These are phyloP conservation scores for Hymenoscyphus occultus DNA, from an alignment of 2,329 filamentous ascomycete genomes.

Conservation along the genomic window DNA sequence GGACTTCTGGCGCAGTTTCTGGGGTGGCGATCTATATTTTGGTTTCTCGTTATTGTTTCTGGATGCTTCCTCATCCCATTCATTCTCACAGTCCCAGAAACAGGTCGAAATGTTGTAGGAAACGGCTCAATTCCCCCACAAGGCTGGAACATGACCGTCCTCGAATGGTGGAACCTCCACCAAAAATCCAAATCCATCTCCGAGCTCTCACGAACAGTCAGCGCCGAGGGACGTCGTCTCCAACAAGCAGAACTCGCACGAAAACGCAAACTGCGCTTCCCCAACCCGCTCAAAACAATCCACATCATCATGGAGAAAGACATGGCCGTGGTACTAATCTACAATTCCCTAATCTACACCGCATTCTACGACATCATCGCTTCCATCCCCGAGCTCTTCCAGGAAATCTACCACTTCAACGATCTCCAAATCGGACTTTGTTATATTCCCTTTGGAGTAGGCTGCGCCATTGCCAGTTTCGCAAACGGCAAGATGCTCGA, in stretches of 20 bases:
- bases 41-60: slow-evolving; percentile 49
- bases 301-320: slow-evolving; percentile 56
- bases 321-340: slow-evolving; percentile 51
- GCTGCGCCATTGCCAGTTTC: slow-evolving; percentile 50
- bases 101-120: slow-evolving; percentile 36
- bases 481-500: slow-evolving; percentile 57
- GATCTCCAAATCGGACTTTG: slow-evolving; percentile 36
- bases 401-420: slow-evolving; percentile 35
- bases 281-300: slow-evolving; percentile 56
- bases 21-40: slow-evolving; percentile 52
- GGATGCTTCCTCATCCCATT: slow-evolving; percentile 39
- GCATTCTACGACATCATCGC: slow-evolving; percentile 53
- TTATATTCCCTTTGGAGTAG: slow-evolving; percentile 45
- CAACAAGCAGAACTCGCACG: slow-evolving; percentile 38
- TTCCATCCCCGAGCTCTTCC: slow-evolving; percentile 49
- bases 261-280: slow-evolving; percentile 47
- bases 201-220: slow-evolving; percentile 30
- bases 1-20: slow-evolving; percentile 46
- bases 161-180: slow-evolving; percentile 43
- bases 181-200: slow-evolving; percentile 28
- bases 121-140: slow-evolving; percentile 52
- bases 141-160: slow-evolving; percentile 55
- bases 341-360: slow-evolving; percentile 53
- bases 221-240: slow-evolving; percentile 35
- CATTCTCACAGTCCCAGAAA: slow-evolving; percentile 34